Percentiles rank a stretch among this genome's conserved stretches.
phyloP scores from a whole-genome alignment of 805 yeast species.

The Candida loeiensis region DNA sequence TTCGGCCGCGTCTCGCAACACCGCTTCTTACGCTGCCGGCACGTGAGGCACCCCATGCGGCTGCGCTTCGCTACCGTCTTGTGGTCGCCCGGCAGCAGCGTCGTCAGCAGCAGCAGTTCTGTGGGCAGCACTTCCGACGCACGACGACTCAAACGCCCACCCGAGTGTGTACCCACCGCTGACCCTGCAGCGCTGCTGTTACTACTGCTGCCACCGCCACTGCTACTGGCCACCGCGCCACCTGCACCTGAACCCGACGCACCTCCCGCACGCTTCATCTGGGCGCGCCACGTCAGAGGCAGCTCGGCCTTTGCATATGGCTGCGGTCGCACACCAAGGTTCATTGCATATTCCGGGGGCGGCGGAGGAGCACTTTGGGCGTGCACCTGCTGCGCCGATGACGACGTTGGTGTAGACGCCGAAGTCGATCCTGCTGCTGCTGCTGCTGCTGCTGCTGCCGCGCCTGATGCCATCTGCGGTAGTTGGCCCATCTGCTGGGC shows the following conservation, averaged over 20 bases:
- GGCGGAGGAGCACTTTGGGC: not conserved
- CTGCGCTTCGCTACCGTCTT: slow-evolving; percentile 45
- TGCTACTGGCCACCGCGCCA: not conserved
- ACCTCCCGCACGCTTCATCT: slow-evolving; percentile 2
- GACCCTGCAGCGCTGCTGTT: not conserved
- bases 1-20: slow-evolving; percentile 70
- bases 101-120: slow-evolving; percentile 3
- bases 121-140: slow-evolving; percentile 9
- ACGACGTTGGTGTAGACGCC: not conserved
- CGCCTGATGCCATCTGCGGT: not conserved
- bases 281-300: slow-evolving; percentile 6
- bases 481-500: no score
- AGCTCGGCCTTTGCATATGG: slow-evolving; percentile 5
- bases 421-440: slow-evolving; percentile 7
- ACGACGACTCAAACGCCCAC: slow-evolving; percentile 5
- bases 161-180: slow-evolving; percentile 1
- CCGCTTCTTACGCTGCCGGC: slow-evolving; percentile 72
- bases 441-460: slow-evolving; percentile 2
- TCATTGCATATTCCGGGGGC: slow-evolving; percentile 1
- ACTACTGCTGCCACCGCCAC: not conserved
- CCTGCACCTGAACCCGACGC: not conserved
- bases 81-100: slow-evolving; percentile 5
- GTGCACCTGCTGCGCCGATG: not conserved
- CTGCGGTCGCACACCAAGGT: slow-evolving; percentile 6
- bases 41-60: slow-evolving; percentile 73